These are phyloP conservation scores for Hypoxylon trugodes DNA, from an alignment of 495 filamentous ascomycete species.

Conservation along the genomic window DNA sequence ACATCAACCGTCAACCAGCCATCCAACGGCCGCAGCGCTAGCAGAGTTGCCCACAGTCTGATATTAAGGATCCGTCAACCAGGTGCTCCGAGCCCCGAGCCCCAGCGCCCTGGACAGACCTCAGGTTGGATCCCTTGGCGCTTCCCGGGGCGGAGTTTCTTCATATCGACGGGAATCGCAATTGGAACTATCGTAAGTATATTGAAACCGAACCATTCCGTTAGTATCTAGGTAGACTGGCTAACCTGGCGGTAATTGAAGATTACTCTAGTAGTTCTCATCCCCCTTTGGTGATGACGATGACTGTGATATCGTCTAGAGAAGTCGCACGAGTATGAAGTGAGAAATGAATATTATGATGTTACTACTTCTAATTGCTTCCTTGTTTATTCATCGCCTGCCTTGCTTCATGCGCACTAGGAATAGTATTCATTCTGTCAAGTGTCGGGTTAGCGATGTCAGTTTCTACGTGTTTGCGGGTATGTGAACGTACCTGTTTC, in stretches of 20 bases:
- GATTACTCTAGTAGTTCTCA: conserved; percentile 1
- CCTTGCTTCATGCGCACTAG: conserved; percentile 33
- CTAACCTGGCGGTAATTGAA: background rate
- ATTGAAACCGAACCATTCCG: background rate
- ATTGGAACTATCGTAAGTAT: background rate
- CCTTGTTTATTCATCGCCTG: too few relatives aligned
- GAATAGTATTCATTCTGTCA: conserved; percentile 39
- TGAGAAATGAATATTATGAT: too few relatives aligned
- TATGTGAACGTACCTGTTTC: conserved; percentile 31
- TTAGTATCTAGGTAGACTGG: too few relatives aligned
- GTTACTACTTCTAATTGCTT: too few relatives aligned
- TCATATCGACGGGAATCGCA: background rate
- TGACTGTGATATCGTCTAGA: background rate
- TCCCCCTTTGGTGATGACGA: background rate
- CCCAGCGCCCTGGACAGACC: too few relatives aligned
- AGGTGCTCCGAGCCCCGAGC: too few relatives aligned
- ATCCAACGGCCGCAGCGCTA: too few relatives aligned
- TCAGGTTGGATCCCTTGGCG: too few relatives aligned
- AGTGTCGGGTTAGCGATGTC: background rate
- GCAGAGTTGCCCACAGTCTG: too few relatives aligned
- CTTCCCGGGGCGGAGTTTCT: background rate
- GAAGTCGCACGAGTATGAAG: background rate
- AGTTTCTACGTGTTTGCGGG: background rate
- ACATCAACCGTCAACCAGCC: background rate
- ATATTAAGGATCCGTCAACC: too few relatives aligned